These are phyloP conservation scores for Triglochin maritima DNA, from an alignment of 106 monocot species.

Conservation along the genomic window DNA sequence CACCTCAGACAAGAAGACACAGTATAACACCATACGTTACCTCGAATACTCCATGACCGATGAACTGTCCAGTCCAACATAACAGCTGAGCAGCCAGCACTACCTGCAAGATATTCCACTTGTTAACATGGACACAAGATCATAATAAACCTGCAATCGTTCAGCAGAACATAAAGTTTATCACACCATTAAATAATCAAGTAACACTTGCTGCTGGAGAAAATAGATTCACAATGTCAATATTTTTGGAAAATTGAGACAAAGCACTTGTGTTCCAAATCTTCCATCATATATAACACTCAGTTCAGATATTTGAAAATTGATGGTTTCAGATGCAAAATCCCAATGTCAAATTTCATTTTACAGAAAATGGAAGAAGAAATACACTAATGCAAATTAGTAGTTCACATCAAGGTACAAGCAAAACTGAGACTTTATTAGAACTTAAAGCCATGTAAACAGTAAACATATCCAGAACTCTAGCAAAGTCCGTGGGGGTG, in stretches of 20 bases:
- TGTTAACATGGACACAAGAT: neutral
- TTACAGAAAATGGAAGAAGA: no score
- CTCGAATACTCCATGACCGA: constrained; percentile 75
- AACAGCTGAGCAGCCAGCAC: constrained; percentile 47
- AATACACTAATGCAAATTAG: no score
- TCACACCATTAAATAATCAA: no score
- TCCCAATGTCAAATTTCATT: no score
- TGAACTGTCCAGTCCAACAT: constrained; percentile 57
- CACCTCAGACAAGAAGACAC: neutral
- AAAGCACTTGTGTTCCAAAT: neutral
- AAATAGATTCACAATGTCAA: neutral
- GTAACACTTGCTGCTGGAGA: neutral
- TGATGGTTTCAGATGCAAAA: no score
- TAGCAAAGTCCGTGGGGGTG: no score
- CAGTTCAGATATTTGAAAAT: neutral
- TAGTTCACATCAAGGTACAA: no score
- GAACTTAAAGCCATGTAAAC: no score
- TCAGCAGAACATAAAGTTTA: no score
- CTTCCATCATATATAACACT: neutral
- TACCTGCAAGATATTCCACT: constrained; percentile 25
- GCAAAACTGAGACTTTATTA: no score
- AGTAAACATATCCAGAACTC: no score
- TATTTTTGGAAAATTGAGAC: neutral
- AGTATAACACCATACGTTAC: constrained; percentile 11
- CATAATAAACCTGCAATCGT: neutral